Conservation (phyloP, 257 asterid genomes). For the Scutellaria galericulata region DNA sequence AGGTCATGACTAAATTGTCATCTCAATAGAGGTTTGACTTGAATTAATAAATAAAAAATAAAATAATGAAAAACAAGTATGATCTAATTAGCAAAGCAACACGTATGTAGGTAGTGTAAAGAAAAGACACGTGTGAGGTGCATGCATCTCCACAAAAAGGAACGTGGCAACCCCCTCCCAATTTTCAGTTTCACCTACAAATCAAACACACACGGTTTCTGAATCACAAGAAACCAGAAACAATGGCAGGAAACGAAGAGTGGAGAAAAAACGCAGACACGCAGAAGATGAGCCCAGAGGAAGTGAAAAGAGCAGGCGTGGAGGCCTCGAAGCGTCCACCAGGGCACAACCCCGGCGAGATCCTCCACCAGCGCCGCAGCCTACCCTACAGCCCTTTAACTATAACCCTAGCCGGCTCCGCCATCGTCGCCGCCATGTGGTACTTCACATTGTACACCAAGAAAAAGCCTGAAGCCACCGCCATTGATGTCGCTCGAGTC, state of each 20-base stretch:
- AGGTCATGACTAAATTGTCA: too few relatives aligned
- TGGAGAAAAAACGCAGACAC: slow-evolving; percentile 83
- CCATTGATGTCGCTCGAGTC: slow-evolving; percentile 61
- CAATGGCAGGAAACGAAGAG: slow-evolving; percentile 52
- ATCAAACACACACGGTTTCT: background rate
- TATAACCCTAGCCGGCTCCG: slow-evolving; percentile 51
- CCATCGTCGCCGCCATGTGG: slow-evolving; percentile 56
- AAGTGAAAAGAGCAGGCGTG: slow-evolving; percentile 56
- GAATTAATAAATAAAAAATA: too few relatives aligned
- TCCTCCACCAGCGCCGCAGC: slow-evolving; percentile 64
- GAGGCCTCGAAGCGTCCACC: slow-evolving; percentile 69
- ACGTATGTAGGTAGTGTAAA: too few relatives aligned
- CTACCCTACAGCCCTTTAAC: slow-evolving; percentile 57
- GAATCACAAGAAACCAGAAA: background rate
- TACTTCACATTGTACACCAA: slow-evolving; percentile 65
- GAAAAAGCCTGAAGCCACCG: slow-evolving; percentile 75
- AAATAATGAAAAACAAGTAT: too few relatives aligned
- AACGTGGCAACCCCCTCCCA: background rate
- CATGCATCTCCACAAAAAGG: too few relatives aligned
- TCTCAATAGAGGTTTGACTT: too few relatives aligned
- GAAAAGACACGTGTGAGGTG: too few relatives aligned
- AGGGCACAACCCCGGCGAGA: slow-evolving; percentile 62
- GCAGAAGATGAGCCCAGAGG: slow-evolving; percentile 81
- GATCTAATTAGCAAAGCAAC: too few relatives aligned
- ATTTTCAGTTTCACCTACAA: background rate